These are phyloP conservation scores for Achlya hypogyna DNA, from an alignment of 352 stramenopile genomes.

Conservation along the genomic window DNA sequence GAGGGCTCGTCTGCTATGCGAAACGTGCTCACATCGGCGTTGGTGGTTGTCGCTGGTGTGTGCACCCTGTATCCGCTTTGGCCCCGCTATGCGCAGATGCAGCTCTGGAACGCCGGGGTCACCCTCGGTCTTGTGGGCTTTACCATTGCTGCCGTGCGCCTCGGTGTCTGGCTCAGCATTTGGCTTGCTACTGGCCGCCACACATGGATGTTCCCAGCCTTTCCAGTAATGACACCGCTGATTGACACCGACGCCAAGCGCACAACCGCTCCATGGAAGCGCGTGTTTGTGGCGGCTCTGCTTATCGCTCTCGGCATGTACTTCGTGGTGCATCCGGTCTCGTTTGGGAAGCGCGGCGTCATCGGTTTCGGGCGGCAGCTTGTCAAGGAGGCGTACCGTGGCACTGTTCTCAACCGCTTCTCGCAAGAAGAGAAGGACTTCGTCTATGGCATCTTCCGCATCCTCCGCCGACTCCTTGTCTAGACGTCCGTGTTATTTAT, in stretches of 20 bases:
- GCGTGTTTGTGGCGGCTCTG: not conserved
- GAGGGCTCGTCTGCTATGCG: conserved; percentile 95
- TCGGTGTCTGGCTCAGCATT: not conserved
- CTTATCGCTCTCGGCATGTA: not conserved
- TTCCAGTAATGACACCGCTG: not conserved
- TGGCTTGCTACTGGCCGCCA: conserved; percentile 16
- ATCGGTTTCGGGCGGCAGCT: conserved; percentile 3
- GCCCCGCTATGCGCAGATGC: conserved; percentile 95
- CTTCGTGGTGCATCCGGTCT: not conserved
- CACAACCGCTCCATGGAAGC: not conserved
- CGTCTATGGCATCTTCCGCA: conserved; percentile 2
- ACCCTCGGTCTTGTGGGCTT: not conserved
- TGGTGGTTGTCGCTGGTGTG: conserved; percentile 95
- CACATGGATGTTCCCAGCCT: not conserved
- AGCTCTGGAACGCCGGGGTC: conserved; percentile 89
- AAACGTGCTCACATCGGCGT: conserved; percentile 93
- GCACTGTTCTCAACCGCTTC: conserved; percentile 14
- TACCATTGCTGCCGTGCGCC: not conserved
- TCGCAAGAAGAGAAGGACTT: conserved; percentile 18
- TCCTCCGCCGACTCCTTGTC: conserved; percentile 5
- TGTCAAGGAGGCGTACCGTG: conserved; percentile 10
- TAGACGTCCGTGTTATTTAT: not conserved
- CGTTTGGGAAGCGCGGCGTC: not conserved
- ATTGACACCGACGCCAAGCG: not conserved
- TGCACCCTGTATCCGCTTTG: conserved; percentile 99